Conservation (phyloP, 805 yeast species). For the Wickerhamomyces mucosus region DNA sequence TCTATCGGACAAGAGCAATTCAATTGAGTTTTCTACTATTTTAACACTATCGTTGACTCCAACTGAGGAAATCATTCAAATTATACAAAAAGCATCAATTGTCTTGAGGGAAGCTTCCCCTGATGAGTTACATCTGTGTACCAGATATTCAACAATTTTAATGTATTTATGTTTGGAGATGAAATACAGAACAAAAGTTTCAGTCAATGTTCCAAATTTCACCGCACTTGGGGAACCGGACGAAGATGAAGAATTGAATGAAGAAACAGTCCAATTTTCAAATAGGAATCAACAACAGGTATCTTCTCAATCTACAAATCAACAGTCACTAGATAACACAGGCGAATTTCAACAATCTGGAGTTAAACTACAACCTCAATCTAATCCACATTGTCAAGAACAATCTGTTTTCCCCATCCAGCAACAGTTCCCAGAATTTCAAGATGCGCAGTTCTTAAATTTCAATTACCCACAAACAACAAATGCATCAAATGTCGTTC, state of each 20-base stretch:
- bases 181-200: conserved; percentile 35
- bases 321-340: conserved; percentile 1
- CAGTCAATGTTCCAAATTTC: conserved; percentile 20
- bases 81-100: conserved; percentile 63
- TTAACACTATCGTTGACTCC: conserved; percentile 53
- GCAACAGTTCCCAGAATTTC: conserved; percentile 1
- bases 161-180: conserved; percentile 71
- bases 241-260: conserved; percentile 13
- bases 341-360: conserved; percentile 1
- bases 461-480: conserved; percentile 1
- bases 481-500: conserved; percentile 2
- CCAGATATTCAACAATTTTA: conserved; percentile 67
- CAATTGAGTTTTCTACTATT: conserved; percentile 36
- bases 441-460: background rate
- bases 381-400: conserved; percentile 7
- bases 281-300: background rate
- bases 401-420: too few relatives aligned
- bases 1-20: conserved; percentile 22
- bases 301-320: background rate
- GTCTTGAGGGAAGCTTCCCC: conserved; percentile 78
- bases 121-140: conserved; percentile 78
- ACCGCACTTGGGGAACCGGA: conserved; percentile 15
- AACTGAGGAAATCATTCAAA: conserved; percentile 56
- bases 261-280: conserved; percentile 1
- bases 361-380: conserved; percentile 2